Evolutionary conservation across 1,284 basidiomycete species (phyloP).

Genomic region (Trichosporon inkin): DNA sequence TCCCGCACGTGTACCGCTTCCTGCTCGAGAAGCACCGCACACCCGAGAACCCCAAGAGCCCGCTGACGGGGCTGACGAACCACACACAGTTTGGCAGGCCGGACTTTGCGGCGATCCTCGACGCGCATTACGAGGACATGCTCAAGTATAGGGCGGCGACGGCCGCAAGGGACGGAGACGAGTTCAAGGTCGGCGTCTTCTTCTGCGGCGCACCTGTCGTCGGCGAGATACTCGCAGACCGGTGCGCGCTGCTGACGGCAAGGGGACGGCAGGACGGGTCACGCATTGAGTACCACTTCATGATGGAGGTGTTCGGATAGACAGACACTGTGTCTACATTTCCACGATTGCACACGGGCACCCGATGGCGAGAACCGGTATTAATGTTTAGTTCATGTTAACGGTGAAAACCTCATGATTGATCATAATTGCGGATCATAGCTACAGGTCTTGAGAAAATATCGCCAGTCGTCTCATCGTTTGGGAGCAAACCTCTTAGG

Average conservation of each 20-base stretch:
- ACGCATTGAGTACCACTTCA: slow-evolving; percentile 30
- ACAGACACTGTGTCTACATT: too few species aligned
- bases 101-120: slow-evolving; percentile 32
- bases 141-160: slow-evolving; percentile 14
- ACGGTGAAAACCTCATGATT: too few species aligned
- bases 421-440: too few species aligned
- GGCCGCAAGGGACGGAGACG: slow-evolving; percentile 19
- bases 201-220: slow-evolving; percentile 34
- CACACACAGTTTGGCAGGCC: slow-evolving; percentile 32
- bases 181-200: slow-evolving; percentile 36
- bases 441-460: too few species aligned
- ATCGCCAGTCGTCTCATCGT: too few species aligned
- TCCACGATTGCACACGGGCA: too few species aligned
- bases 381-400: too few species aligned
- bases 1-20: slow-evolving; percentile 35
- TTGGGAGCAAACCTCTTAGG: too few species aligned
- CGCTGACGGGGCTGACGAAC: slow-evolving; percentile 33
- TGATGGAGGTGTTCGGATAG: slow-evolving; percentile 34
- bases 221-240: slow-evolving; percentile 34
- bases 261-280: slow-evolving; percentile 26
- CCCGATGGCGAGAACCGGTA: too few species aligned
- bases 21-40: slow-evolving; percentile 33
- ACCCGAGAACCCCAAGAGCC: slow-evolving; percentile 25
- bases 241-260: slow-evolving; percentile 28
- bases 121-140: slow-evolving; percentile 36